Conservation (phyloP, 2,329 filamentous ascomycete genomes). For the Fusarium fracticaudum region DNA sequence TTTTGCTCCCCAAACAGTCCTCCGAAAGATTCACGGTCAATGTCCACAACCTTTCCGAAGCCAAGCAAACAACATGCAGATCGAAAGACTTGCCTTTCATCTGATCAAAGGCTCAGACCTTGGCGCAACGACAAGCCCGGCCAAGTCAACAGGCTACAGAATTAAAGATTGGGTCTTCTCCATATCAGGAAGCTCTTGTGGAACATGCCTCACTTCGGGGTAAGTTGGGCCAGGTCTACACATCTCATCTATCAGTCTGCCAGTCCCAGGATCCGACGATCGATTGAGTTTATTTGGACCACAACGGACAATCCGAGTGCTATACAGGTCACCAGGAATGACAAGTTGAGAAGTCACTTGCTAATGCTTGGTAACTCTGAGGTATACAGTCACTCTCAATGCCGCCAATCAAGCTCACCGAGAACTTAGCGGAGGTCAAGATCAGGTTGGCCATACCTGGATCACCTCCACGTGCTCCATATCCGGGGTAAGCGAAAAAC, state of each 20-base stretch:
- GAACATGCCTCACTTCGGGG: background rate
- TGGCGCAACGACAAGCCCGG: background rate
- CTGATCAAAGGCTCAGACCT: background rate
- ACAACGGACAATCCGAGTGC: no score
- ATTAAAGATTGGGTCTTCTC: conserved; percentile 27
- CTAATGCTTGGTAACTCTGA: background rate
- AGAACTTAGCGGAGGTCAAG: background rate
- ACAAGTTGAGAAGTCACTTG: background rate
- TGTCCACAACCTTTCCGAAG: background rate
- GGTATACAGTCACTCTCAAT: background rate
- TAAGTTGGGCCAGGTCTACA: conserved; percentile 13
- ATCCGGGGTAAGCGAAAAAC: background rate
- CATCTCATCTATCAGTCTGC: no score
- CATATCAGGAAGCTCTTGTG: conserved; percentile 4
- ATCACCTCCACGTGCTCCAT: background rate
- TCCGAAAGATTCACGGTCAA: background rate
- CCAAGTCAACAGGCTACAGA: conserved; percentile 26
- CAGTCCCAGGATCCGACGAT: background rate
- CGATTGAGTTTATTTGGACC: background rate
- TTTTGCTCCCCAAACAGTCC: accelerated
- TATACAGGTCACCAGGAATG: background rate
- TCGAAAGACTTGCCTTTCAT: background rate
- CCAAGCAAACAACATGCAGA: background rate
- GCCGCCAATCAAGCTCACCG: background rate
- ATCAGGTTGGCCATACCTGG: background rate